Conservation (phyloP, 306 rosid species). For the Biancaea sappan region DNA sequence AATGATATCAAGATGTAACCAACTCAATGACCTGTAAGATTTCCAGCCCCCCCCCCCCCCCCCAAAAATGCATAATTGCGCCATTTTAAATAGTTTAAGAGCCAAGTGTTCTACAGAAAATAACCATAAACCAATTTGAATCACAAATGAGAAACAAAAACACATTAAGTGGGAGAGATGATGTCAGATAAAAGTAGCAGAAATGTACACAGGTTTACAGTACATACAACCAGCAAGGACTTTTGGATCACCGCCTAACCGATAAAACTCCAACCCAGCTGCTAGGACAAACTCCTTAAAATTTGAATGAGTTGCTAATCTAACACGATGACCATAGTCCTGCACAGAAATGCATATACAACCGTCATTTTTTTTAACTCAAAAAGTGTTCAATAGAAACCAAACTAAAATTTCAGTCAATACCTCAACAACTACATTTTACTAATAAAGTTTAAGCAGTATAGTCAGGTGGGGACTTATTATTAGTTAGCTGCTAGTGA, state of each 20-base stretch:
- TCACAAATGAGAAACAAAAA: background rate
- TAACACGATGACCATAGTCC: constrained; percentile 99
- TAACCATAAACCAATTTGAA: background rate
- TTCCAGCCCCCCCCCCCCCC: background rate
- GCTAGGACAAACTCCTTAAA: constrained; percentile 98
- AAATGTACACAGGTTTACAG: constrained; percentile 42
- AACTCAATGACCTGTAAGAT: background rate
- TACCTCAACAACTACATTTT: constrained; percentile 2
- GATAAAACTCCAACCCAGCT: constrained; percentile 98
- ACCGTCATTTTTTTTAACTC: background rate
- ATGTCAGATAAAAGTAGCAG: constrained; percentile 30
- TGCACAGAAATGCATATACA: constrained; percentile 47
- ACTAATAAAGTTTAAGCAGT: constrained; percentile 14
- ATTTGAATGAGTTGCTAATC: constrained; percentile 97
- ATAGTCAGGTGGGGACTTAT: background rate
- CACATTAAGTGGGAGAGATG: constrained; percentile 2
- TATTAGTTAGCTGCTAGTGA: background rate
- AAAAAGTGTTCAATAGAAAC: constrained; percentile 7
- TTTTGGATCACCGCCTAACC: constrained; percentile 98
- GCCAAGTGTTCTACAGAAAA: background rate
- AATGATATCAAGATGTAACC: constrained; percentile 18
- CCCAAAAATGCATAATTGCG: background rate
- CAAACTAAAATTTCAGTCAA: constrained; percentile 11
- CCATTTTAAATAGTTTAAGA: background rate
- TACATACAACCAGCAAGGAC: constrained; percentile 98